Conservation (phyloP, 768 basidiomycete genomes). For the Daedaleopsis nitida region DNA sequence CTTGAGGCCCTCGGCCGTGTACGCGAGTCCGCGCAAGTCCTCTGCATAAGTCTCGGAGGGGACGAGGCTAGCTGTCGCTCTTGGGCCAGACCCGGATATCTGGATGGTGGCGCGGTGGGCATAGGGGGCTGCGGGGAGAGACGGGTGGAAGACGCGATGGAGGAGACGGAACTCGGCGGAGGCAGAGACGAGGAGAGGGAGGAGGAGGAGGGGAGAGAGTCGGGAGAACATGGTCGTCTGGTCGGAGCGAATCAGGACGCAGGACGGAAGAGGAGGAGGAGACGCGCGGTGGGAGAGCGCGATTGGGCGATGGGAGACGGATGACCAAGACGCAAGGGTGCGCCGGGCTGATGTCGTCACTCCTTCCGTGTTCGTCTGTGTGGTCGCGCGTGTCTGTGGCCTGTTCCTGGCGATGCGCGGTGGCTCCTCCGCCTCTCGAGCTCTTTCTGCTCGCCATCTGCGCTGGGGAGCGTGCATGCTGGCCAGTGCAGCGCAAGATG, state of each 20-base stretch:
- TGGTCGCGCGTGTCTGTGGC: not conserved
- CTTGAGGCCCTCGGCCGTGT: conserved; percentile 35
- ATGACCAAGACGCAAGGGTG: not conserved
- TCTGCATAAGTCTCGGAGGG: conserved; percentile 41
- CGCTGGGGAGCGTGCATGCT: not conserved
- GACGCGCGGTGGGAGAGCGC: conserved; percentile 7
- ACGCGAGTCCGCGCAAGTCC: conserved; percentile 51
- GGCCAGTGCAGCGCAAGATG: not conserved
- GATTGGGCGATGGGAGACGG: conserved; percentile 18
- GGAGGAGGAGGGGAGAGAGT: conserved; percentile 27
- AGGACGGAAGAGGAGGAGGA: not conserved
- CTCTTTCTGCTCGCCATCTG: not conserved
- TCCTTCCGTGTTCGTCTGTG: not conserved
- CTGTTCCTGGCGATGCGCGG: not conserved
- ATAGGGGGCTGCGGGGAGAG: conserved; percentile 38
- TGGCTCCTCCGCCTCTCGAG: not conserved
- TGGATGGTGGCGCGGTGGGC: conserved; percentile 43
- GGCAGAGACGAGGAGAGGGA: conserved; percentile 23
- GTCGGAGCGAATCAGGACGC: conserved; percentile 13
- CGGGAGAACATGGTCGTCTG: conserved; percentile 28
- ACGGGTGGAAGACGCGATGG: conserved; percentile 59
- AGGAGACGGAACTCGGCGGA: conserved; percentile 35
- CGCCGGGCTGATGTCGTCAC: conserved; percentile 10
- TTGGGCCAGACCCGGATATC: conserved; percentile 30
- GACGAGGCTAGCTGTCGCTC: conserved; percentile 29